Percentiles rank a stretch among this genome's conserved stretches.
phyloP scores from a whole-genome alignment of 2,329 filamentous ascomycete species.

The Microascus cirrosus region DNA sequence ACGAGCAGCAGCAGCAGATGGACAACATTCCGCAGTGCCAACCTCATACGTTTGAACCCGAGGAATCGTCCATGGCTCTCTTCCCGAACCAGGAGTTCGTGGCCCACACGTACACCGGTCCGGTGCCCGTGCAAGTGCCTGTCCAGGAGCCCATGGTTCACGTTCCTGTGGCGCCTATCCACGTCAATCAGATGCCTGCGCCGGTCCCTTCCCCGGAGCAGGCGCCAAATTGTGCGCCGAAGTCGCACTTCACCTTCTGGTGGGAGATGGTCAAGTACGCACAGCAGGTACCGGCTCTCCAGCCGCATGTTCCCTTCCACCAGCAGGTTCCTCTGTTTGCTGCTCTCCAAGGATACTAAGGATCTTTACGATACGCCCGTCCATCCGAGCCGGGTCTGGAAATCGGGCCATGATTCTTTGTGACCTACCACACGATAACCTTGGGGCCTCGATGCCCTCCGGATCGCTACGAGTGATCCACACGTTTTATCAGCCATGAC shows the following conservation, averaged over 20 bases:
- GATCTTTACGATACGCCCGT: neutral
- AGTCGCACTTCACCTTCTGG: slow-evolving; percentile 36
- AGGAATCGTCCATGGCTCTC: slow-evolving; percentile 25
- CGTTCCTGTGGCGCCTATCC: slow-evolving; percentile 13
- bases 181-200: slow-evolving; percentile 8
- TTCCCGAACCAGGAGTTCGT: slow-evolving; percentile 34
- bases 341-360: slow-evolving; percentile 40
- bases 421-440: neutral
- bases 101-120: slow-evolving; percentile 31
- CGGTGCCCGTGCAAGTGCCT: slow-evolving; percentile 16
- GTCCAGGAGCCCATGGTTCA: slow-evolving; percentile 22
- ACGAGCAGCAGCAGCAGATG: slow-evolving; percentile 21
- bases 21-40: slow-evolving; percentile 19
- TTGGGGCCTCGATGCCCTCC: neutral
- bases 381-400: neutral
- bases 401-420: neutral
- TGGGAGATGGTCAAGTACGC: slow-evolving; percentile 44
- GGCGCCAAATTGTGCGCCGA: slow-evolving; percentile 26
- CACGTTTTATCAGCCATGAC: neutral
- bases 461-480: neutral
- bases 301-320: slow-evolving; percentile 38
- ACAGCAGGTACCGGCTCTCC: slow-evolving; percentile 34
- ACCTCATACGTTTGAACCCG: slow-evolving; percentile 29
- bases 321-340: slow-evolving; percentile 40
- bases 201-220: slow-evolving; percentile 12